Conservation (phyloP, 1,139 yeast species). For the Debaryomycetaceae sp. region DNA sequence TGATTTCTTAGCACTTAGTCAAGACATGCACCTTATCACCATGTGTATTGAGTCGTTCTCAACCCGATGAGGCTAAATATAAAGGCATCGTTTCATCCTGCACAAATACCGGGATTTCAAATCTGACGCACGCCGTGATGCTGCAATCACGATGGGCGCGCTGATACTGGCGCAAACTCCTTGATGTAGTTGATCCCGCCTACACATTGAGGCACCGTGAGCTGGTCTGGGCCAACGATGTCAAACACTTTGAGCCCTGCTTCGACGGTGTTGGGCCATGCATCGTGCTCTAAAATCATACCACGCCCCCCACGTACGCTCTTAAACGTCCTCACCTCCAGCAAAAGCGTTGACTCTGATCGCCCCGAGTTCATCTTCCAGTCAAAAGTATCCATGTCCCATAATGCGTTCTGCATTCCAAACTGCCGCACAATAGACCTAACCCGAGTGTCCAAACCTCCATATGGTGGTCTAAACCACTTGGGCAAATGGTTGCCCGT, state of each 20-base stretch:
- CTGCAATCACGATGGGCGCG: too few species aligned
- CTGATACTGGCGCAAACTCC: constrained; percentile 19
- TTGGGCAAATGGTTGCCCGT: constrained; percentile 85
- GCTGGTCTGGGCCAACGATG: constrained; percentile 51
- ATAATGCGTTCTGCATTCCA: constrained; percentile 81
- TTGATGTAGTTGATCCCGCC: constrained; percentile 53
- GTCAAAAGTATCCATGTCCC: constrained; percentile 92
- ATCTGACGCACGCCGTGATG: too few species aligned
- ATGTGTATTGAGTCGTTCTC: too few species aligned
- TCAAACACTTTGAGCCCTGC: constrained; percentile 57
- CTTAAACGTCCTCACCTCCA: constrained; percentile 55
- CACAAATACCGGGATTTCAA: too few species aligned
- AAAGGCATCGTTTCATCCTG: too few species aligned
- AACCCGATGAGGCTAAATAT: too few species aligned
- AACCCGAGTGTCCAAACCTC: constrained; percentile 85
- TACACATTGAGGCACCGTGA: constrained; percentile 83
- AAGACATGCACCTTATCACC: too few species aligned
- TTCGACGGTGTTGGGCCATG: constrained; percentile 59
- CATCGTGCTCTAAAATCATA: constrained; percentile 81
- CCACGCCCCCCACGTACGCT: constrained; percentile 42
- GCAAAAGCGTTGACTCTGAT: constrained; percentile 47
- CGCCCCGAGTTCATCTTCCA: constrained; percentile 64
- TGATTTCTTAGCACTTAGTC: too few species aligned
- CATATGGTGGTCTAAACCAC: constrained; percentile 96
- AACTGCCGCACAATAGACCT: constrained; percentile 76